Conservation (phyloP, 1,284 basidiomycete species). For the Cutaneotrichosporon sp. region DNA sequence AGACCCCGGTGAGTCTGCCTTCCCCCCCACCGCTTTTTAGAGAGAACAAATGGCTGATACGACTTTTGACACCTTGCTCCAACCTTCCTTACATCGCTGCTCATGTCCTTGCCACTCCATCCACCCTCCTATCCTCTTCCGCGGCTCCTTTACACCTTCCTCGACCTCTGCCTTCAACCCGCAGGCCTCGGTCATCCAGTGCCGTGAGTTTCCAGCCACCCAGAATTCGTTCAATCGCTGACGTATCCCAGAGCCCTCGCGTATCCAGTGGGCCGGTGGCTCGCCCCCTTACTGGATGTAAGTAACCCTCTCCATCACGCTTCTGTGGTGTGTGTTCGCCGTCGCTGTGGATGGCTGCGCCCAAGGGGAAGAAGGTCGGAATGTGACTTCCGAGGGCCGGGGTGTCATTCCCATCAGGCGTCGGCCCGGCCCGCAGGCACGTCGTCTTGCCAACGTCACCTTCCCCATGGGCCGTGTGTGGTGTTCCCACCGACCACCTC, state of each 20-base stretch:
- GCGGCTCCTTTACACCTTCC: neutral
- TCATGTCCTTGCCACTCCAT: neutral
- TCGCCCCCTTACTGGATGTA: constrained; percentile 64
- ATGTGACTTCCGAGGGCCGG: neutral
- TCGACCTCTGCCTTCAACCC: neutral
- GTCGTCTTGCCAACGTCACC: neutral
- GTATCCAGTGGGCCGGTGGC: constrained; percentile 63
- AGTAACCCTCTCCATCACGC: constrained; percentile 18
- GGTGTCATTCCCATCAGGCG: neutral
- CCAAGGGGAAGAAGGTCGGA: neutral
- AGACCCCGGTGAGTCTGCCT: constrained; percentile 16
- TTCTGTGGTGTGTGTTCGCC: neutral
- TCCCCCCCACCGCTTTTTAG: neutral
- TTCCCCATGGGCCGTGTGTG: neutral
- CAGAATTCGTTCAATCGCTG: constrained; percentile 12
- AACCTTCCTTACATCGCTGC: neutral
- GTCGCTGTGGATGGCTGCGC: neutral
- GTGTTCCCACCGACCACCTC: neutral
- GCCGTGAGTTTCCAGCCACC: constrained; percentile 42
- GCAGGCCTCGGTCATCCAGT: constrained; percentile 55
- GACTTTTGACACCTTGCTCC: neutral
- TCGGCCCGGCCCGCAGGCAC: constrained; percentile 2
- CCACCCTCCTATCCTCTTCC: neutral
- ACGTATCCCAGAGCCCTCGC: constrained; percentile 33
- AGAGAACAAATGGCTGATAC: neutral